These are phyloP conservation scores for Aeschynomene evenia DNA, from an alignment of 306 rosid species.

Conservation along the genomic window DNA sequence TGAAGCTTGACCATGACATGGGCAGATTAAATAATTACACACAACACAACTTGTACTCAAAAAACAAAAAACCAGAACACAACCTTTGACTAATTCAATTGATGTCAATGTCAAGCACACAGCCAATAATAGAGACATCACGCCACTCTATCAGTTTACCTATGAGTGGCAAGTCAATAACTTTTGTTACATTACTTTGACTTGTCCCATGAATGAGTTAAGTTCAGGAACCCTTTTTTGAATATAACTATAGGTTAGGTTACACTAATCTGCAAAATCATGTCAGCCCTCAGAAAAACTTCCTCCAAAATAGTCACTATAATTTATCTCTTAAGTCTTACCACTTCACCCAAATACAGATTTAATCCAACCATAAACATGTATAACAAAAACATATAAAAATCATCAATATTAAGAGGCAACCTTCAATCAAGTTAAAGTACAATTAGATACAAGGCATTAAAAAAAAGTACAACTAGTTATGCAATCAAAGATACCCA, in stretches of 20 bases:
- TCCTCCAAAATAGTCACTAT: neutral
- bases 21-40: no score
- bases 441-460: neutral
- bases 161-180: neutral
- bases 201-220: neutral
- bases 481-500: neutral
- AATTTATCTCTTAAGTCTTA: neutral
- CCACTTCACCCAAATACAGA: neutral
- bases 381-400: no score
- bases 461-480: no score
- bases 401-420: neutral
- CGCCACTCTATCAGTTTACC: neutral
- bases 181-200: neutral
- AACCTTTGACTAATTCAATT: neutral
- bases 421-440: neutral
- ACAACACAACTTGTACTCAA: no score
- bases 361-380: neutral
- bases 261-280: neutral
- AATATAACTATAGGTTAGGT: neutral
- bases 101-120: neutral
- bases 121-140: neutral
- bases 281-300: neutral
- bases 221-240: neutral
- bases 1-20: neutral
- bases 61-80: no score